These are phyloP conservation scores for Pseudevernia furfuracea DNA, from an alignment of 495 filamentous ascomycete genomes.

Conservation along the genomic window DNA sequence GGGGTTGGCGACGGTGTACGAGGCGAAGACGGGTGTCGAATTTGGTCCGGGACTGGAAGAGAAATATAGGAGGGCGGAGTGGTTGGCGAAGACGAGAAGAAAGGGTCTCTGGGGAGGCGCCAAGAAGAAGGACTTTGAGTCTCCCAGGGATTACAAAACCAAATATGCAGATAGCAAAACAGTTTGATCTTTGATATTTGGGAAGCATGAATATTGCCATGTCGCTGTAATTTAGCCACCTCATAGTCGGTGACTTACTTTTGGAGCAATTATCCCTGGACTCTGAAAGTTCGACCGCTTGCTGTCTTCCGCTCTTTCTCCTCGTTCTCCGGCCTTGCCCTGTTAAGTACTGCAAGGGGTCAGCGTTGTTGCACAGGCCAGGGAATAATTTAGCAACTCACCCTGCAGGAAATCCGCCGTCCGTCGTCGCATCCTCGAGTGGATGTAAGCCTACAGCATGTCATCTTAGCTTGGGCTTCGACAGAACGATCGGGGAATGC, in stretches of 20 bases:
- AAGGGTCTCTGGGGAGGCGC: constrained; percentile 66
- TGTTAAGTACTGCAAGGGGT: constrained; percentile 61
- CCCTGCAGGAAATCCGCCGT: constrained; percentile 98
- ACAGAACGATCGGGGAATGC: background rate
- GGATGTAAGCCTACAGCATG: constrained; percentile 73
- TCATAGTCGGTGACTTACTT: background rate
- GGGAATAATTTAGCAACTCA: constrained; percentile 31
- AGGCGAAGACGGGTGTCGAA: constrained; percentile 79
- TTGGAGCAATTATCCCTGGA: constrained; percentile 41
- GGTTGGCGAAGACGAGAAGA: constrained; percentile 55
- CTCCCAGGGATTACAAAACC: constrained; percentile 79
- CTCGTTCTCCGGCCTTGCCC: constrained; percentile 88
- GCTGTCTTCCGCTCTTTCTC: constrained; percentile 98
- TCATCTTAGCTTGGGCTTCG: constrained; percentile 10
- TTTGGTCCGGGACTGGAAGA: constrained; percentile 58
- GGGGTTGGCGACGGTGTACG: constrained; percentile 84
- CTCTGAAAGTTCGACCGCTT: constrained; percentile 88
- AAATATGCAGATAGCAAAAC: constrained; percentile 27
- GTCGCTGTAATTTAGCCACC: background rate
- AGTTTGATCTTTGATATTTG: background rate
- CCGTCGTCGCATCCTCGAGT: constrained; percentile 91
- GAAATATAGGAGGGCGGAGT: constrained; percentile 65
- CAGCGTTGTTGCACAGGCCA: constrained; percentile 23
- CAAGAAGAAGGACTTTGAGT: constrained; percentile 56
- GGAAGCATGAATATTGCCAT: background rate